These are phyloP conservation scores for Rachicladosporium sp. DNA, from an alignment of 2,329 filamentous ascomycete genomes.

Conservation along the genomic window DNA sequence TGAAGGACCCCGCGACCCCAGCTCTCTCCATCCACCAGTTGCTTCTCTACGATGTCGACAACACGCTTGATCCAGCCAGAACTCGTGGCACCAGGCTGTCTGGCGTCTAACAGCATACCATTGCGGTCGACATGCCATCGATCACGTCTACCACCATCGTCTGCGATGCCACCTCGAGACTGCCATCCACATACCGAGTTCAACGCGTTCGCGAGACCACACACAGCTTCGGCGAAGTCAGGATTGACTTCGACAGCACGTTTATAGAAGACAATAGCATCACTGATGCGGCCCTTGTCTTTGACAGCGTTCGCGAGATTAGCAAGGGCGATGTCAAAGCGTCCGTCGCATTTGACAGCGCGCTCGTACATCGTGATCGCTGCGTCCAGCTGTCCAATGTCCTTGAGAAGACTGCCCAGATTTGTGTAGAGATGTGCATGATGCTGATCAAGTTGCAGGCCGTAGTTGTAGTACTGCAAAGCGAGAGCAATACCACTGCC, in stretches of 20 bases:
- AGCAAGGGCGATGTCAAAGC: conserved; percentile 90
- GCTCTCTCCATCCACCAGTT: conserved; percentile 69
- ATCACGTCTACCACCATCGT: conserved; percentile 62
- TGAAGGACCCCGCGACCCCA: conserved; percentile 68
- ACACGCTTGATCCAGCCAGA: conserved; percentile 80
- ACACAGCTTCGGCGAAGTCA: conserved; percentile 92
- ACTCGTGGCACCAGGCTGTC: conserved; percentile 45
- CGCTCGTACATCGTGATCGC: conserved; percentile 97
- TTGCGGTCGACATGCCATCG: conserved; percentile 85
- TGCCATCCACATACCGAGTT: conserved; percentile 96
- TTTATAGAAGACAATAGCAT: conserved; percentile 85
- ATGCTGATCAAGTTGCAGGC: conserved; percentile 68
- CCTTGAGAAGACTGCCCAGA: conserved; percentile 84
- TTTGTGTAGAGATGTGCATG: conserved; percentile 98
- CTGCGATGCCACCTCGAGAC: conserved; percentile 71
- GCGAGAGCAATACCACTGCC: conserved; percentile 83
- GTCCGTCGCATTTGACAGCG: conserved; percentile 82
- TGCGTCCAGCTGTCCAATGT: conserved; percentile 81
- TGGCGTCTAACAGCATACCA: conserved; percentile 70
- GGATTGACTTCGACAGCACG: conserved; percentile 85
- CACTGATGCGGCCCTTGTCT: conserved; percentile 81
- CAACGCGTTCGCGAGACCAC: conserved; percentile 82
- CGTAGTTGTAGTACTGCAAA: conserved; percentile 90
- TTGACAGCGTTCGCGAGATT: conserved; percentile 97
- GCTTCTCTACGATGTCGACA: conserved; percentile 77